phyloP scores from a whole-genome alignment of 305 asterid species.

The Plantago coronopus region DNA sequence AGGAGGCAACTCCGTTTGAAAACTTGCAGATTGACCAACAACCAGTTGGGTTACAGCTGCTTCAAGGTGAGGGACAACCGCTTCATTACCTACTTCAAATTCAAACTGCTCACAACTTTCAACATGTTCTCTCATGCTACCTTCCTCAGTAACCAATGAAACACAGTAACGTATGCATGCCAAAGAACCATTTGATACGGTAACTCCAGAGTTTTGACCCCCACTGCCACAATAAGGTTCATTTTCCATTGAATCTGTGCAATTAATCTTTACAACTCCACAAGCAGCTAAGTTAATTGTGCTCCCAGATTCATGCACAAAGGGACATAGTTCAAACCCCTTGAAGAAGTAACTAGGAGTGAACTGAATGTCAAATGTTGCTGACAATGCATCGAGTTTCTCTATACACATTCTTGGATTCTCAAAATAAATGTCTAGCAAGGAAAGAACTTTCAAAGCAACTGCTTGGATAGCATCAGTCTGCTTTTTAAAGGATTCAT shows the following conservation, averaged over 20 bases:
- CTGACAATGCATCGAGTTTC: conserved; percentile 43
- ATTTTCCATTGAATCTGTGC: conserved; percentile 25
- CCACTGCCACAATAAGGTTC: no score
- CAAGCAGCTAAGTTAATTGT: conserved; percentile 20
- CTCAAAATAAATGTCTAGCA: conserved; percentile 56
- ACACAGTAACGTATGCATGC: conserved; percentile 58
- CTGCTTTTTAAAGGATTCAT: conserved; percentile 61
- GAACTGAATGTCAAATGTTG: conserved; percentile 49
- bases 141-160: conserved; percentile 48
- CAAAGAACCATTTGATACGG: conserved; percentile 66
- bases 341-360: conserved; percentile 38
- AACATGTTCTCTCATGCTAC: conserved; percentile 47
- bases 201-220: conserved; percentile 33
- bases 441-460: conserved; percentile 64
- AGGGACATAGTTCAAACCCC: conserved; percentile 45
- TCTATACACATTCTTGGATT: conserved; percentile 41
- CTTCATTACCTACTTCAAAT: conserved; percentile 84
- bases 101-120: conserved; percentile 89
- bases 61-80: conserved; percentile 62
- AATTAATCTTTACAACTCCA: conserved; percentile 10
- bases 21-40: conserved; percentile 69
- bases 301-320: conserved; percentile 40
- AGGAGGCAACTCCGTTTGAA: conserved; percentile 59
- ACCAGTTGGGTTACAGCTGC: conserved; percentile 63
- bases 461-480: conserved; percentile 65